phyloP scores from a whole-genome alignment of 164 flowering plant genomes.

The Euptelea pleiosperma region DNA sequence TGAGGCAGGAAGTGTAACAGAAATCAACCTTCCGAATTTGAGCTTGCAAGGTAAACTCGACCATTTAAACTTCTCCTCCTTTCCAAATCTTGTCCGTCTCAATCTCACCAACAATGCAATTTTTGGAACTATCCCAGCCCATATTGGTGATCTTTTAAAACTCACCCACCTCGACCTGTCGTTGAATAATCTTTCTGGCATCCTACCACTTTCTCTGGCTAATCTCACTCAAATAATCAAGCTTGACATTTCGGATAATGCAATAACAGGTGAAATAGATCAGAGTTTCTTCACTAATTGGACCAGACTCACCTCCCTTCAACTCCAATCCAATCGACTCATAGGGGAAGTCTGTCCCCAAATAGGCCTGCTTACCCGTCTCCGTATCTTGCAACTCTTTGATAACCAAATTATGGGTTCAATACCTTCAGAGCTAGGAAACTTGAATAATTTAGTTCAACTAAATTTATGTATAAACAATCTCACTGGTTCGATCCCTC shows the following conservation, averaged over 20 bases:
- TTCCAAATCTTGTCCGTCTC: neutral
- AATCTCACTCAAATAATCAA: neutral
- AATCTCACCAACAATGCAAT: neutral
- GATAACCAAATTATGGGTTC: neutral
- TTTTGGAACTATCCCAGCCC: no score
- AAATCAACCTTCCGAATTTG: neutral
- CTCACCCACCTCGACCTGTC: neutral
- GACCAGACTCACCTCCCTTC: no score
- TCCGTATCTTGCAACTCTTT: neutral
- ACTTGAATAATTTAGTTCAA: neutral
- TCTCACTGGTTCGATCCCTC: constrained; percentile 1
- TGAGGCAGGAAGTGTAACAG: neutral
- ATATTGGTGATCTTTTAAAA: neutral
- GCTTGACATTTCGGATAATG: neutral
- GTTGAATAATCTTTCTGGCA: neutral
- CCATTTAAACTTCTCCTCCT: neutral
- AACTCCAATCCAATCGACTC: neutral
- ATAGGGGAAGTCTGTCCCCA: neutral
- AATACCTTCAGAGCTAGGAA: constrained; percentile 2
- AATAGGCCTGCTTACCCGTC: neutral
- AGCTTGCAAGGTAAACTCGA: neutral
- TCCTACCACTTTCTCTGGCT: neutral
- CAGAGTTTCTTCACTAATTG: constrained; percentile 1
- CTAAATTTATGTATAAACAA: neutral
- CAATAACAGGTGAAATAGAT: neutral